phyloP scores from a whole-genome alignment of 352 stramenopile genomes.

The Pythium biforme region DNA sequence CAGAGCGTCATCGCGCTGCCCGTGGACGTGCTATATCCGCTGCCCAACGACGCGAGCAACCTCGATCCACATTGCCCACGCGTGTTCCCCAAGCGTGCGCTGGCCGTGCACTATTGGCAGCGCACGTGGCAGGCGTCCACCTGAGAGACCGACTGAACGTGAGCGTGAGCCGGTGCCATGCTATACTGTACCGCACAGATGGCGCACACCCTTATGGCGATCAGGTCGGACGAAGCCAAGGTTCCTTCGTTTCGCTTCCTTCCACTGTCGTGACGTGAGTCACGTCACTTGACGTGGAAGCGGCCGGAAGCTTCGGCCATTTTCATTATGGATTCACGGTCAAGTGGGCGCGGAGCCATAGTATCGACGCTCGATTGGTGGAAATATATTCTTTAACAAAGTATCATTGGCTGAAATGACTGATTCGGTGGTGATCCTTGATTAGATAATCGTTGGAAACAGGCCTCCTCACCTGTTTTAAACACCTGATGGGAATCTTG shows the following conservation, averaged over 20 bases:
- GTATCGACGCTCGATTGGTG: not conserved
- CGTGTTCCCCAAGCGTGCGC: slow-evolving; percentile 9
- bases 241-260: not conserved
- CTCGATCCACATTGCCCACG: not conserved
- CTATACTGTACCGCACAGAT: too few relatives aligned
- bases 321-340: too few relatives aligned
- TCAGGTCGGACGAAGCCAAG: not conserved
- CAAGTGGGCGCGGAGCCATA: slow-evolving; percentile 7
- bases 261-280: too few relatives aligned
- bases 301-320: too few relatives aligned
- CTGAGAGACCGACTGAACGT: too few relatives aligned
- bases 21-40: slow-evolving; percentile 36
- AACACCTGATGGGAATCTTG: slow-evolving; percentile 27
- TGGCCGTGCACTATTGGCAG: slow-evolving; percentile 52
- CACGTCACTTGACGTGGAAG: too few relatives aligned
- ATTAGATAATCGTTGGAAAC: slow-evolving; percentile 18
- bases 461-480: slow-evolving; percentile 9
- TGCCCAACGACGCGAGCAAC: slow-evolving; percentile 30
- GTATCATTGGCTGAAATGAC: slow-evolving; percentile 12
- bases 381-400: not conserved
- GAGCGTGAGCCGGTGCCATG: not conserved
- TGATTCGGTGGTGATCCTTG: slow-evolving; percentile 2
- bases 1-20: slow-evolving; percentile 34
- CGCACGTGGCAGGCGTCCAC: slow-evolving; percentile 36
- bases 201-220: too few relatives aligned